Evolutionary conservation across 2,329 filamentous ascomycete genomes (phyloP).

Genomic region (Cladosporium sp.): DNA sequence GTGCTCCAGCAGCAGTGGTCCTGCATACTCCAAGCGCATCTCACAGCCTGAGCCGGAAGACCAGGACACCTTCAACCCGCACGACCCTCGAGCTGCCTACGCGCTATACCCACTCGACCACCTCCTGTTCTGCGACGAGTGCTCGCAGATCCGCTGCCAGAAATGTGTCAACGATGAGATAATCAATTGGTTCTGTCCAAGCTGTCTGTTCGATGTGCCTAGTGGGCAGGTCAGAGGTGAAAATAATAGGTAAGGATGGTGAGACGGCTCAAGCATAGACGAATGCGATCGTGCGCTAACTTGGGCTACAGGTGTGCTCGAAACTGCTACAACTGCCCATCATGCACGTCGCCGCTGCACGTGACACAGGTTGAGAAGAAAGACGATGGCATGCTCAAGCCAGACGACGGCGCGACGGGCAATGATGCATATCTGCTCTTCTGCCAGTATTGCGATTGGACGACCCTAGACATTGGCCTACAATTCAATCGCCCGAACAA

Average conservation of each 20-base stretch:
- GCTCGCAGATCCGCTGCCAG: slow-evolving; percentile 90
- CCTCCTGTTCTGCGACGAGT: slow-evolving; percentile 94
- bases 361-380: slow-evolving; percentile 63
- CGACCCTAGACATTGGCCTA: slow-evolving; percentile 81
- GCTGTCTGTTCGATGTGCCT: slow-evolving; percentile 91
- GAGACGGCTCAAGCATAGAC: slow-evolving; percentile 12
- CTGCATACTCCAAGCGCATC: slow-evolving; percentile 31
- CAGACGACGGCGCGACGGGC: slow-evolving; percentile 13
- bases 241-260: slow-evolving; percentile 68
- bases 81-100: slow-evolving; percentile 79
- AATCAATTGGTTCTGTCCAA: slow-evolving; percentile 91
- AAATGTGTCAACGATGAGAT: slow-evolving; percentile 91
- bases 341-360: slow-evolving; percentile 76
- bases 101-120: slow-evolving; percentile 90
- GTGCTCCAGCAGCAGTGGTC: slow-evolving; percentile 47
- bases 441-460: slow-evolving; percentile 93
- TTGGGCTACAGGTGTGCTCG: slow-evolving; percentile 56
- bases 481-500: slow-evolving; percentile 82
- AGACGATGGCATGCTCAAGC: slow-evolving; percentile 12
- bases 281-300: background rate
- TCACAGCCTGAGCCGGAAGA: slow-evolving; percentile 48
- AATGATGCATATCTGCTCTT: slow-evolving; percentile 62
- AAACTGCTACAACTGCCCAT: slow-evolving; percentile 92
- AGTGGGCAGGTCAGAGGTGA: slow-evolving; percentile 89
- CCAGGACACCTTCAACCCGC: slow-evolving; percentile 79